Conservation (phyloP, 208 protist species). For the Acanthamoeba healyi region DNA sequence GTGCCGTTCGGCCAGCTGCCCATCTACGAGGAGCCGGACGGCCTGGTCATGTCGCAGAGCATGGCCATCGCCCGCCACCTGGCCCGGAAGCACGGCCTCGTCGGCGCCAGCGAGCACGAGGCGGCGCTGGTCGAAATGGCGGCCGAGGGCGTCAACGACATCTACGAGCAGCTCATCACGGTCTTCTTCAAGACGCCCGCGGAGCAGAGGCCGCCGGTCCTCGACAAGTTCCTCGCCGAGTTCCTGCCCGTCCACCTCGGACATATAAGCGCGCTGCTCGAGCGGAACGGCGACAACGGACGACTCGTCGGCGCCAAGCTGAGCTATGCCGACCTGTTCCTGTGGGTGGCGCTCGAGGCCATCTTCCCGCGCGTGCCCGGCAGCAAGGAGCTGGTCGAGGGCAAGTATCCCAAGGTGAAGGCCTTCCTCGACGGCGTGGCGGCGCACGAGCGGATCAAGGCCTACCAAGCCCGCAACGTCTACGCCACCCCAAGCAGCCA, state of each 20-base stretch:
- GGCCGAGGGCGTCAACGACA: conserved; percentile 29
- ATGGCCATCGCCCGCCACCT: conserved; percentile 39
- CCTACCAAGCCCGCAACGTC: conserved; percentile 47
- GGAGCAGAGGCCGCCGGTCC: background rate
- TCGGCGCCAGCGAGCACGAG: background rate
- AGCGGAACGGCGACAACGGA: conserved; percentile 56
- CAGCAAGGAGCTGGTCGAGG: background rate
- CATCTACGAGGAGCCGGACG: conserved; percentile 59
- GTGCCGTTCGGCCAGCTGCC: conserved; percentile 22
- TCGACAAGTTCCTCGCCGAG: background rate
- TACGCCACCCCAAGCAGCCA: background rate
- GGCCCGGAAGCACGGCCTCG: conserved; percentile 64
- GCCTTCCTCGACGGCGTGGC: background rate
- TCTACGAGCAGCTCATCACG: background rate
- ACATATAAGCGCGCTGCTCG: background rate
- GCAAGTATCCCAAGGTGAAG: background rate
- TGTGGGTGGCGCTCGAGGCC: background rate
- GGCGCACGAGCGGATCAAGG: background rate
- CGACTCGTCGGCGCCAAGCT: conserved; percentile 58
- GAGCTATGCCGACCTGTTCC: conserved; percentile 8
- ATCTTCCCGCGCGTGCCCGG: background rate
- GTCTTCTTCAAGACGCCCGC: background rate
- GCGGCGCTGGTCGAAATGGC: background rate
- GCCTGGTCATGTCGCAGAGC: background rate
- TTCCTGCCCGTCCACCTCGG: background rate